Conservation (phyloP, 345 rosid species). For the Angophora floribunda region DNA sequence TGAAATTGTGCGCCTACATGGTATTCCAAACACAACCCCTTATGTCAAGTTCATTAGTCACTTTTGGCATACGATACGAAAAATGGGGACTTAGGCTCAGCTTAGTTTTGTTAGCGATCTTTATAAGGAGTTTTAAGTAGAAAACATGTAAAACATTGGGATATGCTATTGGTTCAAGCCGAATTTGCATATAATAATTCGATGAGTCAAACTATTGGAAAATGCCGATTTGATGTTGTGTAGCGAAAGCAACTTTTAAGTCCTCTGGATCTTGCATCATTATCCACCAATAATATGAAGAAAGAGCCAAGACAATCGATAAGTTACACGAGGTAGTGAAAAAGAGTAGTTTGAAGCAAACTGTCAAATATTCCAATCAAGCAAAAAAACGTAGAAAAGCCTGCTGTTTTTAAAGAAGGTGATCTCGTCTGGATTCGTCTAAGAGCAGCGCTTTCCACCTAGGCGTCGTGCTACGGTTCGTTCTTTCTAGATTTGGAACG, state of each 20-base stretch:
- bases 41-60: background rate
- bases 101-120: background rate
- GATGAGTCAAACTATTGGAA: background rate
- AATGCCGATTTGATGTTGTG: background rate
- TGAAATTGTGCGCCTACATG: background rate
- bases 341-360: too few relatives aligned
- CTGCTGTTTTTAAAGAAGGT: background rate
- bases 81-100: background rate
- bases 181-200: background rate
- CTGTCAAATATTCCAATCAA: background rate
- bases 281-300: accelerated
- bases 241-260: background rate
- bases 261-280: background rate
- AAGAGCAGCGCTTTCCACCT: background rate
- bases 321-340: background rate
- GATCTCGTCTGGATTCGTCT: background rate
- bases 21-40: background rate
- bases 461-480: background rate
- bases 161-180: background rate
- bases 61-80: background rate
- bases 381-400: background rate
- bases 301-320: accelerated
- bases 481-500: background rate
- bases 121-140: background rate
- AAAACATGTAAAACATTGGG: background rate